Evolutionary conservation across 73 alveolate species (phyloP).

Genomic region (Paraurostyla sp.): DNA sequence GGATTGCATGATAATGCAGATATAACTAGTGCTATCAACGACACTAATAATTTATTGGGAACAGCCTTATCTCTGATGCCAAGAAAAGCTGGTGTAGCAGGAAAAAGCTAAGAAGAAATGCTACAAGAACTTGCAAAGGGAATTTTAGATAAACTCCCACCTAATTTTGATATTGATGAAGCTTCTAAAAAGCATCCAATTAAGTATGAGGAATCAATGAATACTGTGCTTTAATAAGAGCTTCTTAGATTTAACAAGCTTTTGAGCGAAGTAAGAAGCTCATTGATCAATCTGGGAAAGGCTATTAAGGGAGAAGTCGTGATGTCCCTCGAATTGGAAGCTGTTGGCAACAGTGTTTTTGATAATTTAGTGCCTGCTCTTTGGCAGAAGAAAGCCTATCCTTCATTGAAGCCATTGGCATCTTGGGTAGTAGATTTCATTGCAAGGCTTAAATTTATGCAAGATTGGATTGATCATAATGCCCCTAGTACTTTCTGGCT

Average conservation of each 20-base stretch:
- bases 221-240: constrained; percentile 98
- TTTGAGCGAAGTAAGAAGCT: constrained; percentile 84
- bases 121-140: constrained; percentile 92
- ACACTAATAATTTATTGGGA: constrained; percentile 87
- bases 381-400: constrained; percentile 95
- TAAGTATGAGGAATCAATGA: constrained; percentile 94
- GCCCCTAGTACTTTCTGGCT: constrained; percentile 99
- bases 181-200: constrained; percentile 97
- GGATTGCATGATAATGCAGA: constrained; percentile 99
- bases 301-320: constrained; percentile 98
- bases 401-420: constrained; percentile 99
- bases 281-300: constrained; percentile 90
- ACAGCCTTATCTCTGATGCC: constrained; percentile 96
- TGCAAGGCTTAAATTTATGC: constrained; percentile 97
- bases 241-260: constrained; percentile 96
- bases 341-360: constrained; percentile 90
- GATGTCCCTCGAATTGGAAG: constrained; percentile 95
- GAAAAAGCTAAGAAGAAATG: constrained; percentile 95
- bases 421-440: constrained; percentile 99
- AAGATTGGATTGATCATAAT: constrained; percentile 99
- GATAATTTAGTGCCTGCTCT: constrained; percentile 95
- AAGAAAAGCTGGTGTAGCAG: constrained; percentile 95
- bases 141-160: constrained; percentile 93
- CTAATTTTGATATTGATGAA: constrained; percentile 92
- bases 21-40: constrained; percentile 98